Base-by-base conservation (phyloP, 169 alveolate species). In the Plasmodium coatneyi region DNA sequence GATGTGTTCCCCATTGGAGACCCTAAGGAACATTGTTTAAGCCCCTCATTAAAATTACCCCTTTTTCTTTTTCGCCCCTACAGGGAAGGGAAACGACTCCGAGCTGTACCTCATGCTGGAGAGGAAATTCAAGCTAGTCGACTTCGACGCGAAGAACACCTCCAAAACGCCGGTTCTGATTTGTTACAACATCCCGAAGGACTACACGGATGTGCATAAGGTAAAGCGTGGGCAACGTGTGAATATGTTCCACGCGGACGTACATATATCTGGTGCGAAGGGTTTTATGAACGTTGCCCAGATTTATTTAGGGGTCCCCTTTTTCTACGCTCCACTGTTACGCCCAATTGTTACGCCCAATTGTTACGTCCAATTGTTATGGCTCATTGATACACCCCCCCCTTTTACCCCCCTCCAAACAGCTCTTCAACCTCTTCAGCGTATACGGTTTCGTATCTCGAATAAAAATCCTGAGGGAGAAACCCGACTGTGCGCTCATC, bases 81-180 rank as follows among this genome's bases (percentile, higher is more conserved):
- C 30, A 83, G 84, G 89, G 80, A 84, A 92, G 70, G 46, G 83
- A 49, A 70, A 78, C 39, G 92, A 92, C 6, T 36, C 82, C 30
- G 92, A 89, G 39, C 66, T 95, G 43, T 83, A 70, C 41, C 93
- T 92, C 22, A 54, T 86, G 28, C 56, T 95, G 56, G 96, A 93
- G 28, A 71, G 82, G 43, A 95, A 95, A 71, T 70, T 95, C 82
- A 79, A 95, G 30, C 90, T 91, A 12, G 87, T 92, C 19, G 92
- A 87, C 34, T 83, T 95, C 46, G 97, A 95, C 46, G 74, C 71
- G 41, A 92, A 92, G 60, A 95, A 95, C 82, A 36, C 95, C 22
- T 72, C 92, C n/a, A 95, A 95, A 76, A 95, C 97, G 6, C 97
- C 97, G 3, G 97, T 95, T 66, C 46, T 95, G 43, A 95, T 95